Base-by-base conservation (phyloP, 306 rosid genomes). In the Prunus davidiana region DNA sequence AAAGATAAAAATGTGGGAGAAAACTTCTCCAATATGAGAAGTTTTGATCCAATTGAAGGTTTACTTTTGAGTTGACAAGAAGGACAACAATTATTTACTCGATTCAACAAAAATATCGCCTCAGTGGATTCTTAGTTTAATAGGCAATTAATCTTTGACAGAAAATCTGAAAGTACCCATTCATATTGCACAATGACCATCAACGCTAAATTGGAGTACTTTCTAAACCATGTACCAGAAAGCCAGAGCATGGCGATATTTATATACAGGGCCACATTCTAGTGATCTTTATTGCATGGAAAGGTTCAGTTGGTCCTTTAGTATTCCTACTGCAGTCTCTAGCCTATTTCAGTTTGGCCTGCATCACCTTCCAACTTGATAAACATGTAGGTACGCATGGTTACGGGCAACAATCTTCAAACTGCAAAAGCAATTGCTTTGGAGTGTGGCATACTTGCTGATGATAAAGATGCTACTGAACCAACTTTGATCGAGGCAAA, bases 391-490 rank as follows among this genome's bases (percentile, higher is more conserved):
- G 96, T 94, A 24, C 89, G 90, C 64, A 94, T 91, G 98, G 89
- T 94, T 75, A 94, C 98, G 0, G 97, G 27, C 55, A 97, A 94
- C 81, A 94, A 94, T 68, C 78, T 94, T 50, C 91, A 89, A 80
- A 94, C 98, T 78, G 98, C 98, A 15, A 90, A 78, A 87, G 97
- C 98, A 76, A 91, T 94, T 78, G 95, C 98, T 22, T 20, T 86
- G 80, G 98, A 91, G 83, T 91, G 97, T 81, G 98, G 98, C 77
- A 94, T 94, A 78, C 93, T 94, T 79, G 71, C 28, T 73, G 80
- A 91, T 52, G 79, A 73, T 50, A 82, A 74, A 47, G 85, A 90
- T 51, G 91, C 91, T 45, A 72, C 65, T 11, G 95, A 92, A 85
- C 87, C 83, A 50, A 82, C 47, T 75, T 83, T 92, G 60, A 92